A percentile compares a stretch with the other conserved stretches of the same genome.
phyloP scores from a whole-genome alignment of 352 stramenopile genomes.

The Globisporangium solare region DNA sequence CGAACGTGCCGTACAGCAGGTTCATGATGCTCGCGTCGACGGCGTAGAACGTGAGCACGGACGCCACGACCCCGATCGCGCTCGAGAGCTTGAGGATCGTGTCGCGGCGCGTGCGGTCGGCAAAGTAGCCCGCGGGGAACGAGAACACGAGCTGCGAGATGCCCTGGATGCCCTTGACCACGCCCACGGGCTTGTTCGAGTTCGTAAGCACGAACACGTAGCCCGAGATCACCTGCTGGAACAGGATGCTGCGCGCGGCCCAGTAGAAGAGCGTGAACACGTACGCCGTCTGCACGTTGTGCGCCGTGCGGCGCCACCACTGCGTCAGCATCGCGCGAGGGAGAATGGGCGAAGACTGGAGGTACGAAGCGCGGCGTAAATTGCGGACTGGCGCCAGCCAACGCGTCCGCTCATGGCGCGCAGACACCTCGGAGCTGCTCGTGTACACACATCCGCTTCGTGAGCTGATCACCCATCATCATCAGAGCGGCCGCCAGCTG shows the following conservation, averaged over 20 bases:
- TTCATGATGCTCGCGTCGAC: slow-evolving; percentile 39
- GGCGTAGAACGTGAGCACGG: slow-evolving; percentile 52
- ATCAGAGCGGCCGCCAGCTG: too few relatives aligned
- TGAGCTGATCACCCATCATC: too few relatives aligned
- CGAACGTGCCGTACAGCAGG: slow-evolving; percentile 59
- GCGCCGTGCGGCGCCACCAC: slow-evolving; percentile 6
- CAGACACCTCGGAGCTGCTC: too few relatives aligned
- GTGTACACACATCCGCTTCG: too few relatives aligned
- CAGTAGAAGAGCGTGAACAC: slow-evolving; percentile 76
- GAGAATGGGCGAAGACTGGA: too few relatives aligned
- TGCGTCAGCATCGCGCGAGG: too few relatives aligned
- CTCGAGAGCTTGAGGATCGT: slow-evolving; percentile 59
- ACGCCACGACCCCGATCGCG: slow-evolving; percentile 36
- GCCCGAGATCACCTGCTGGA: slow-evolving; percentile 71
- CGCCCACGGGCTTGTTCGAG: slow-evolving; percentile 72
- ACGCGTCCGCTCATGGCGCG: too few relatives aligned
- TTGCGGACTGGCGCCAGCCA: too few relatives aligned
- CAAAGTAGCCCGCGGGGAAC: slow-evolving; percentile 59
- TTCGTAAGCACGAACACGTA: slow-evolving; percentile 73
- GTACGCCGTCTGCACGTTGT: slow-evolving; percentile 69
- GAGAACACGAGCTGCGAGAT: slow-evolving; percentile 76
- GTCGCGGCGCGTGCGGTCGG: slow-evolving; percentile 65
- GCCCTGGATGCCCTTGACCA: slow-evolving; percentile 80
- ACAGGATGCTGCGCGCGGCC: slow-evolving; percentile 63
- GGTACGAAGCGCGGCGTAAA: too few relatives aligned